Evolutionary conservation across 768 basidiomycete species (phyloP), one percentile per base, ranked within the genome.

Genomic region (Boletus vinaceobasis): DNA sequence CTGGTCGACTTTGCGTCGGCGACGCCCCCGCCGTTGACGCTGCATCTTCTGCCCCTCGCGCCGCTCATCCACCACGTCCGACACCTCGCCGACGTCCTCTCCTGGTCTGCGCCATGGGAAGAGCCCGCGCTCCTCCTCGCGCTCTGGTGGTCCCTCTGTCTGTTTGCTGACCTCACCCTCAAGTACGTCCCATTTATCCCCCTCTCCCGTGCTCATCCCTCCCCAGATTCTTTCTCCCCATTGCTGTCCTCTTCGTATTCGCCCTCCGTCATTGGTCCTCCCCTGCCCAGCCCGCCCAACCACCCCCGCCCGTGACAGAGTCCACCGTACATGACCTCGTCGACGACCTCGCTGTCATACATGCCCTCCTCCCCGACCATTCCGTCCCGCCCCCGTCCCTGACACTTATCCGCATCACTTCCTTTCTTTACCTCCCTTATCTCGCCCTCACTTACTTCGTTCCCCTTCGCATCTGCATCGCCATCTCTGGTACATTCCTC

Each of bases 121-220:
- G 80, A 88, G 49, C 78, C 83, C 48, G 87, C 79, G 75, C 79
- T 94, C 4, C 68, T 79, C 1, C 73, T 96, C 42, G 87, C 79
- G 0, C 66, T 68, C 1, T 94, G 90, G 90, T 95, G 92, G 89
- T 81, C 79, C 0, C 26, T 84, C 19, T 92, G 89, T 73, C 74
- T 94, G 52, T 75, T 87, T 43, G 70, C 79, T 1, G 76, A 78
- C 15, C 69, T 71, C 33, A 71, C 69, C 10, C 71, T 91, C 60
- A 77, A 79, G 84, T 83, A 53, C 47, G 76, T 68, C 8, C 10
- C 23, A 1, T 10, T 1, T 7, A 4, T 7, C 5, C 2, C 11
- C 4, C 11, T 1, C 7, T 2, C 32, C 13, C 13, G 7, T 5
- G 17, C 60, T 65, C 47, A 55, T 19, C 7, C 37, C 26, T n/a